Evolutionary conservation across 1,284 basidiomycete genomes (phyloP), one percentile per base, ranked within the genome.

Genomic region (Trichosporon inkin): DNA sequence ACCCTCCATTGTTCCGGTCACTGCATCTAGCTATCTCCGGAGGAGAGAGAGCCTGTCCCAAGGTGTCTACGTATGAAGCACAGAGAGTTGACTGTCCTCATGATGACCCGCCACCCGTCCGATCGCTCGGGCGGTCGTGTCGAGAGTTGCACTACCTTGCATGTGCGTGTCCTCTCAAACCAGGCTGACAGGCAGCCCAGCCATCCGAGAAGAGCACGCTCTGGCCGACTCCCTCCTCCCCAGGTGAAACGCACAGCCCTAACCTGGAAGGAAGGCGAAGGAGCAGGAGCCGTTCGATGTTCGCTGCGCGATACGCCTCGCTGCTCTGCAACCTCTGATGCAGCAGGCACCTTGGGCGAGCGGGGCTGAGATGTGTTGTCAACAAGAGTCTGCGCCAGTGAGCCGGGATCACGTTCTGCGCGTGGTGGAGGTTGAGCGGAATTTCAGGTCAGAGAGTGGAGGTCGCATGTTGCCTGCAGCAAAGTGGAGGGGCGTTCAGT

Each of bases 291-390:
- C 40, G 16, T 10, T 64, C 41, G 37, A 22, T 64, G 20, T 64
- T 6, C 54, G 63, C 63, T 64, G 37, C 39, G 60, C 63, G 56
- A 62, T 64, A 64, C 63, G 63, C 63, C 60, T 61, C 35, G 36
- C 57, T 58, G 63, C 37, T 58, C 60, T 37, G 63, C 19, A 35
- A 17, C 19, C 63, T 64, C 47, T 53, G 57, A 58, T 56, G 49
- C 63, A 57, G 60, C 40, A 60, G 60, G 63, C 63, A 64, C 63
- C 63, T 64, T 64, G 35, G 40, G 60, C 60, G 63, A 64, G 63
- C 60, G 35, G 17, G 34, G 51, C 35, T 53, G 51, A 37, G 28
- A 49, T 32, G 24, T 49, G 44, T n/a, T 47, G 24, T 13, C 24
- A 32, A 7, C 44, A 47, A n/a, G 4, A 4, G 28, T 5, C 28